Base-by-base conservation (phyloP, 192 early-diverging fungal genomes). In the Phlyctochytrium planicorne region DNA sequence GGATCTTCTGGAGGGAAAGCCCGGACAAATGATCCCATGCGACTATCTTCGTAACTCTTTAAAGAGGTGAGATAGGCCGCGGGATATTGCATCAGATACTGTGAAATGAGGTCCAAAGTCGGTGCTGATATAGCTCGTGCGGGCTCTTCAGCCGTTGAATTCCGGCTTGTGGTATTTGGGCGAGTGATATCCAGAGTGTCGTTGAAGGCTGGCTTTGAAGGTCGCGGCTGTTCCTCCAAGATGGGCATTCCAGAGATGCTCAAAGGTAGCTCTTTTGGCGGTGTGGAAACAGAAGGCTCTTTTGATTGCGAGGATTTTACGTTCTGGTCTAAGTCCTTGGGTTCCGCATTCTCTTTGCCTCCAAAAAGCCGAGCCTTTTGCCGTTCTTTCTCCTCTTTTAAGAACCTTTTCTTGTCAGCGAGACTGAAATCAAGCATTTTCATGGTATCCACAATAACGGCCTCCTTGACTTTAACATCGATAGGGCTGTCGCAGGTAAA, bases 401-500 rank as follows among this genome's bases (percentile, higher is more conserved):
- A 34, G 66, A 82, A 80, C 63, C 62, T 60, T 52, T 67, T 72
- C 35, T 35, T 30, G 30, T 24, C 50, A 14, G 30, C 60, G 17
- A 68, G 36, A 53, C 67, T 66, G 61, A 80, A 55, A 65, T 83
- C 74, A 6, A 87, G 62, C 31, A 87, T 52, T 29, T 60, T 40
- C 34, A 87, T 57, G 1, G 83, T 79, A 47, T 79, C 82, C 6
- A 33, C 34, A 31, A 87, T 85, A 35, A 87, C 79, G 12, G 74
- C 80, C 4, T 62, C 34, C 60, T 87, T 87, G 30, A 87, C 76
- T 30, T 80, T 70, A 23, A 60, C 55, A 71, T 87, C 85, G 30
- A 86, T 62, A n/a, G 67, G 56, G n/a, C 73, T 78, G 60, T 86
- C 83, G 65, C 82, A 86, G 4, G 78, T 82, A 56, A 87, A 85